Base-by-base conservation (phyloP, 2,329 filamentous ascomycete species). In the Colletotrichum gloeosporioides region DNA sequence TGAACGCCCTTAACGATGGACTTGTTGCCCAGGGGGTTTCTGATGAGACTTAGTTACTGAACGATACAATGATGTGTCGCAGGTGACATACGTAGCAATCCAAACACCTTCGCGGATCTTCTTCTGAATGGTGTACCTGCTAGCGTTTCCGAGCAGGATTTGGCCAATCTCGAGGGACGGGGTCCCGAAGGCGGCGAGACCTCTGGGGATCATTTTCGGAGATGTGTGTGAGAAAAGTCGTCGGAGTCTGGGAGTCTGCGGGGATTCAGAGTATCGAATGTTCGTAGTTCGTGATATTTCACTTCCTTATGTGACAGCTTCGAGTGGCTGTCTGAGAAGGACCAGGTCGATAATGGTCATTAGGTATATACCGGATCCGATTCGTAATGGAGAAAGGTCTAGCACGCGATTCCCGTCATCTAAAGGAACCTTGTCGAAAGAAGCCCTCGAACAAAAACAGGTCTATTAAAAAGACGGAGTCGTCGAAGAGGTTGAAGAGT, bases 101-200 rank as follows among this genome's bases (percentile, higher is more conserved):
- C 74, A 76, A 3, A 76, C 74, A 25, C 74, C 74, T 55, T 76
- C 74, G 62, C 74, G 74, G n/a, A 76, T 76, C 59, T 76, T 76
- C 70, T 76, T 76, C 65, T 76, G 74, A n/a, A 76, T 76, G 15
- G 74, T 76, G 74, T 76, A 76, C 12, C 74, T 66, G 70, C 59
- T 76, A 18, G 74, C 74, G 10, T 76, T 76, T 53, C 74, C 74
- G 22, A 76, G 74, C 7, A 76, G 29, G 49, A 76, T 76, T 70
- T 76, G 74, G 31, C 74, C 74, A 44, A 76, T 76, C 49, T 76
- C 74, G 29, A 76, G 70, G 70, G 74, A 73, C 59, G 74, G 74
- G 6, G 74, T 76, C 44, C 74, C 74, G 59, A 76, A 64, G 65
- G 64, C 49, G 57, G 70, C 61, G 34, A 76, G 70, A n/a, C 74